A percentile compares a stretch with the other conserved stretches of the same genome.
Evolutionary conservation across 164 flowering plant species (phyloP).

Genomic region (Macadamia tetraphylla): DNA sequence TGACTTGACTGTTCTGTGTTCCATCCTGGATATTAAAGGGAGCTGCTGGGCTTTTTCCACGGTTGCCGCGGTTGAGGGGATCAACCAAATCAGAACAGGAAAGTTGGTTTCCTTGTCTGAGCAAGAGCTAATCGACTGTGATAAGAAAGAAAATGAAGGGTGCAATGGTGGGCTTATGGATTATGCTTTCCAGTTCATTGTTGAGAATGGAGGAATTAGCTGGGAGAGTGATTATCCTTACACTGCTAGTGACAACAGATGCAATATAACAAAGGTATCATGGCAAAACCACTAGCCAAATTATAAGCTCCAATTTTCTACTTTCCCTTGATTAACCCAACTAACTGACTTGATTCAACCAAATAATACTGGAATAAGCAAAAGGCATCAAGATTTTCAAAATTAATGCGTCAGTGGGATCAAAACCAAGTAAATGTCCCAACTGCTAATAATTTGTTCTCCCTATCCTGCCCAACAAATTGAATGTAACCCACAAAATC

Average conservation of each 20-base stretch:
- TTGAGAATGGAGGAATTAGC: constrained; percentile 31
- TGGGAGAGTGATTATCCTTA: constrained; percentile 28
- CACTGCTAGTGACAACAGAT: constrained; percentile 25
- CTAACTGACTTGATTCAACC: neutral
- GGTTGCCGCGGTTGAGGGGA: constrained; percentile 34
- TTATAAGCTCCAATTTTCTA: too few species aligned
- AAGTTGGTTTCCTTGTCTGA: constrained; percentile 30
- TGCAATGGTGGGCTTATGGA: constrained; percentile 34
- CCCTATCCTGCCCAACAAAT: too few species aligned
- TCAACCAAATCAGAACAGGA: constrained; percentile 32
- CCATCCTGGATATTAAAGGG: constrained; percentile 15
- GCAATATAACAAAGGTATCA: constrained; percentile 22
- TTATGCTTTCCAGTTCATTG: constrained; percentile 29
- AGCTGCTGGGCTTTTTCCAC: constrained; percentile 47
- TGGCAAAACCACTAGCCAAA: neutral
- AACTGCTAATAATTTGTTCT: neutral
- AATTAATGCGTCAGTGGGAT: too few species aligned
- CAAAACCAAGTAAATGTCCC: too few species aligned
- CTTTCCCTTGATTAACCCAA: neutral
- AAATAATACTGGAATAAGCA: too few species aligned
- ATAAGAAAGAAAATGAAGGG: constrained; percentile 21
- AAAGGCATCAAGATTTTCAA: too few species aligned
- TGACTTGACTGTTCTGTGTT: neutral
- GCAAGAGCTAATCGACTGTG: constrained; percentile 40
- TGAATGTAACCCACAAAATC: too few species aligned